phyloP scores from a whole-genome alignment of 2,329 filamentous ascomycete genomes.

The Hirsutella minnesotensis region DNA sequence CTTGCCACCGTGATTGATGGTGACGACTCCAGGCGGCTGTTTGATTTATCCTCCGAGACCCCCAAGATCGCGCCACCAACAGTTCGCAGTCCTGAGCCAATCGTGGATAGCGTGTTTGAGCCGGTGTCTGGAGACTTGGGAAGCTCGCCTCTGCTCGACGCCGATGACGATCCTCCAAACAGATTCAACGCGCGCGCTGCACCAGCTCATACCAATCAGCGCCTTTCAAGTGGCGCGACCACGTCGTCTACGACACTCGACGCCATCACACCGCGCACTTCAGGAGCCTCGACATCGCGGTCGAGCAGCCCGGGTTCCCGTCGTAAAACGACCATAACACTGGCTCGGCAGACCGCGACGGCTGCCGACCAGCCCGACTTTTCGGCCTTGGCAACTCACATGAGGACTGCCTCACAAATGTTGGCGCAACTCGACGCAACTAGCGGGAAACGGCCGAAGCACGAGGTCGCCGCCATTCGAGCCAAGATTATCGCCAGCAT shows the following conservation, averaged over 20 bases:
- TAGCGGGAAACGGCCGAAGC: constrained; percentile 65
- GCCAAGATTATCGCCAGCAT: constrained; percentile 84
- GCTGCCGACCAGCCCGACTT: constrained; percentile 64
- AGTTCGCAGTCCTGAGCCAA: constrained; percentile 29
- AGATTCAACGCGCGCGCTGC: constrained; percentile 15
- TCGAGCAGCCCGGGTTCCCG: constrained; percentile 52
- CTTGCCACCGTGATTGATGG: constrained; percentile 45
- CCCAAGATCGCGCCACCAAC: constrained; percentile 33
- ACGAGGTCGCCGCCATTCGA: constrained; percentile 72
- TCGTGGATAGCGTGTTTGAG: constrained; percentile 68
- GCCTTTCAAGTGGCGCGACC: constrained; percentile 49
- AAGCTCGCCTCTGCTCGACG: constrained; percentile 56
- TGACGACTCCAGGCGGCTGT: constrained; percentile 48
- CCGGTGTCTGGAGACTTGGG: constrained; percentile 69
- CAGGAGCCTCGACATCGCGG: constrained; percentile 54
- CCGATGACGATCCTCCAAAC: constrained; percentile 33
- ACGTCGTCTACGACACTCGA: constrained; percentile 49
- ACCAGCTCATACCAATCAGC: constrained; percentile 27
- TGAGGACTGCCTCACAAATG: constrained; percentile 82
- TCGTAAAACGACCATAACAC: constrained; percentile 49
- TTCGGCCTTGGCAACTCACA: constrained; percentile 72
- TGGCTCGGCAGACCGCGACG: constrained; percentile 32
- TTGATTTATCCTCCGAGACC: constrained; percentile 55
- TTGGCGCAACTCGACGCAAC: constrained; percentile 72
- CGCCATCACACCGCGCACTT: constrained; percentile 54